Base-by-base conservation (phyloP, 176 grass and related monocot genomes). In the Musa troglodytarum region DNA sequence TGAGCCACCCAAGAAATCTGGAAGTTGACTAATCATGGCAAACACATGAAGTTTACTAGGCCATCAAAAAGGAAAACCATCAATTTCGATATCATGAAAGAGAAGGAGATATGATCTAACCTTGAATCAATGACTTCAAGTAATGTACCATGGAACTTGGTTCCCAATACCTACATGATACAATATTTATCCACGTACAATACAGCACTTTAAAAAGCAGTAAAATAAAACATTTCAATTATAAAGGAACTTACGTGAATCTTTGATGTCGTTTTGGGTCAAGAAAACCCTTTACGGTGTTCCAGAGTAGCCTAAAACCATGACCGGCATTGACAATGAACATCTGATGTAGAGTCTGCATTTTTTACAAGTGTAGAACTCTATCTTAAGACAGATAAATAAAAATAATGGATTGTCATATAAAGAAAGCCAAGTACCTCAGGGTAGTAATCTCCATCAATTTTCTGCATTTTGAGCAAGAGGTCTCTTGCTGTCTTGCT, bases 241-340 rank as follows among this genome's bases (percentile, higher is more conserved):
- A 11, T 4, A 52, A 26, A 49, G 56, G 1, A 49, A 66, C 83
- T 86, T 54, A 98, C 94, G 87, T 98, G 90, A 80, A 98, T 98
- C 73, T 98, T 98, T 58, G 90, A 84, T 50, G 81, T 84, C 0
- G 94, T 98, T 86, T 98, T 29, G 88, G 90, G 75, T 98, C 94
- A 49, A 98, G 94, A 82, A 98, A 97, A 72, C 94, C 88, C 85
- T 93, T 97, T 61, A 98, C 90, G 16, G 94, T 85, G 81, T 85
- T 98, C 94, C 94, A 98, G 54, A 98, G 88, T 72, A 98, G 84
- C 78, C 89, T 98, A 76, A 98, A 98, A 66, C 94, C 94, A 76
- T 65, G 82, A 53, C 94, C 94, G 24, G 94, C 90, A 66, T 98
- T 98, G 51, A 98, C 94, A 52, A 98, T 87, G 76, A 91, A 98